Evolutionary conservation across 1,139 yeast species (phyloP), one percentile per base, ranked within the genome.

Genomic region (Hansenula sp.): DNA sequence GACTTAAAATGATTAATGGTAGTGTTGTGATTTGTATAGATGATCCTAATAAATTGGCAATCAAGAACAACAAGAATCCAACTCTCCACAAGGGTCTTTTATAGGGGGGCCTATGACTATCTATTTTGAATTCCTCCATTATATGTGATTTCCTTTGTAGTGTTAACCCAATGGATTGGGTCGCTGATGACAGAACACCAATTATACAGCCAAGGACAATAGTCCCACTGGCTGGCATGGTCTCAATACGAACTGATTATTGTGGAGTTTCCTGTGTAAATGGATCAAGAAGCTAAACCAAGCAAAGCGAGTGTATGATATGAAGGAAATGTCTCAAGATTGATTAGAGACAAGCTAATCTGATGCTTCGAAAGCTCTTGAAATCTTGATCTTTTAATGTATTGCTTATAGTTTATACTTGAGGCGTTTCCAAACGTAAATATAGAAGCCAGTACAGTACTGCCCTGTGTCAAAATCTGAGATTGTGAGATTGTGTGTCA

Each of bases 131-230:
- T 41, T 59, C 67, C 33, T 65, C 66, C 35, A 76, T 59, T 30
- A 81, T 62, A 58, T 87, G 94, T 2, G 96, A 84, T 58, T 84
- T 85, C 47, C 96, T 72, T 62, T 90, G 96, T 37, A 89, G 70
- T 1, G 95, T 86, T 36, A 88, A 76, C 1, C 96, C 96, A 16
- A 88, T 67, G 3, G 95, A 84, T 64, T 89, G 96, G 31, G 84
- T 74, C 2, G 91, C 91, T 3, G 94, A 82, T 3, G 95, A 85
- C 15, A 84, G 57, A 17, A 89, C 77, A 7, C 94, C 96, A 32
- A 84, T 91, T 6, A 75, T 57, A 55, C 91, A 83, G 13, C 96
- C 96, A 12, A 72, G 44, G 10, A 66, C 56, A n/a, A 55, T 48
- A 24, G 42, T 47, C 4, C 41, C 41, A 24, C 32, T 36, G 11